Percentiles rank a stretch among this genome's conserved stretches.
Evolutionary conservation across 495 filamentous ascomycete species (phyloP).

Genomic region (Penicillium argentinense): DNA sequence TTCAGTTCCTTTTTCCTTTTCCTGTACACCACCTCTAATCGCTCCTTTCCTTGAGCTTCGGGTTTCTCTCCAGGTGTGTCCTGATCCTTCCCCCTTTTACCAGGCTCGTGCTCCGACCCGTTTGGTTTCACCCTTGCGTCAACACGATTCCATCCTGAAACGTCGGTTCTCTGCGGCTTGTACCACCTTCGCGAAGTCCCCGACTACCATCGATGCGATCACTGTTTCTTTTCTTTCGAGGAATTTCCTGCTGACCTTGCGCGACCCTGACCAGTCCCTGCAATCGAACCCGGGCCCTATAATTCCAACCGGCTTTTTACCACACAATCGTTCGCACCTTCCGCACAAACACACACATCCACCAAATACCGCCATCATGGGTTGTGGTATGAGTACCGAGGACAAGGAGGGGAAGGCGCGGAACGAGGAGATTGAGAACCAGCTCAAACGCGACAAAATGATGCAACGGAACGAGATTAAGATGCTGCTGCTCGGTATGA

Average conservation of each 20-base stretch:
- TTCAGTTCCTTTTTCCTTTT: slow-evolving; percentile 16
- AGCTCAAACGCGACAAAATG: slow-evolving; percentile 93
- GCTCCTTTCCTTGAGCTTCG: slow-evolving; percentile 15
- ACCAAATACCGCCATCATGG: slow-evolving; percentile 70
- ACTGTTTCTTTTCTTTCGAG: neutral
- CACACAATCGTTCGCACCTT: slow-evolving; percentile 16
- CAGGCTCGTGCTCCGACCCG: slow-evolving; percentile 11
- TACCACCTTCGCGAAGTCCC: slow-evolving; percentile 18
- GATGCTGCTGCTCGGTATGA: slow-evolving; percentile 95
- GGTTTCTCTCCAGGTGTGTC: slow-evolving; percentile 1
- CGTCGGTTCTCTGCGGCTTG: slow-evolving; percentile 23
- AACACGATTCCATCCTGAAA: slow-evolving; percentile 27
- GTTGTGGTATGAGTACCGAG: slow-evolving; percentile 99
- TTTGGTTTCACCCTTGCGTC: slow-evolving; percentile 29
- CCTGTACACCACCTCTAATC: slow-evolving; percentile 6
- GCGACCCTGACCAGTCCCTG: slow-evolving; percentile 12
- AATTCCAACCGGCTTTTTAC: slow-evolving; percentile 24
- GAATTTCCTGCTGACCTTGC: slow-evolving; percentile 1
- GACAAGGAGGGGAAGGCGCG: slow-evolving; percentile 99
- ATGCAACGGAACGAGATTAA: slow-evolving; percentile 98
- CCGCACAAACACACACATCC: neutral
- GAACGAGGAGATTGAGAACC: slow-evolving; percentile 99
- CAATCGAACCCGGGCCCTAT: slow-evolving; percentile 11
- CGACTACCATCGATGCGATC: slow-evolving; percentile 12
- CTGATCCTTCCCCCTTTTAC: slow-evolving; percentile 1